phyloP scores from a whole-genome alignment of 2,329 filamentous ascomycete species.

The Alternaria rosae region DNA sequence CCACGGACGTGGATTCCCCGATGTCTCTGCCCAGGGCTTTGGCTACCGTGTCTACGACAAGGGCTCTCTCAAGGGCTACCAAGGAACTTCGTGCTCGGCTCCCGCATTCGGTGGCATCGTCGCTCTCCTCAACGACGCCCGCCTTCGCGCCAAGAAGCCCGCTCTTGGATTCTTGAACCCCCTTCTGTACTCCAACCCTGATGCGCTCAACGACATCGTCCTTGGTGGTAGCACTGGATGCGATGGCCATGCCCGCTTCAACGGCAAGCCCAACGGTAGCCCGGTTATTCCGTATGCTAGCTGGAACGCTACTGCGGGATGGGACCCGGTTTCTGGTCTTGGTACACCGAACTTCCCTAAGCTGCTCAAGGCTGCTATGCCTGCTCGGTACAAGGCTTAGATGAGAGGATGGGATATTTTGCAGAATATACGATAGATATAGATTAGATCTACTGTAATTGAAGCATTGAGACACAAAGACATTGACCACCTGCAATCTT shows the following conservation, averaged over 20 bases:
- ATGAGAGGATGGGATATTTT: not conserved
- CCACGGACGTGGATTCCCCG: conserved; percentile 66
- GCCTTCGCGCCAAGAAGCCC: conserved; percentile 58
- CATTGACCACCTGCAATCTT: not conserved
- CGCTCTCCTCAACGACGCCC: conserved; percentile 67
- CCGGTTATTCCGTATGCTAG: conserved; percentile 40
- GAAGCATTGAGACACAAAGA: not conserved
- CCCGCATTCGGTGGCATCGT: conserved; percentile 67
- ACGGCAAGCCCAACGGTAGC: conserved; percentile 37
- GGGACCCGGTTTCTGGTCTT: conserved; percentile 46
- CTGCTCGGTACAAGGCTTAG: conserved; percentile 31
- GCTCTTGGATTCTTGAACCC: conserved; percentile 67
- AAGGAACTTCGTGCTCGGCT: conserved; percentile 59
- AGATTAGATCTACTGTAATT: not conserved
- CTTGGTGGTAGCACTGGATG: conserved; percentile 49
- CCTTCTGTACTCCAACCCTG: conserved; percentile 60
- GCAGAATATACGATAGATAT: not conserved
- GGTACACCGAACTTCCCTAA: conserved; percentile 43
- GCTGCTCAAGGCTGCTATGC: conserved; percentile 38
- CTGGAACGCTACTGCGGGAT: conserved; percentile 44
- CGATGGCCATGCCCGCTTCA: conserved; percentile 37
- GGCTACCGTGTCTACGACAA: conserved; percentile 48
- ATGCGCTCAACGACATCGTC: conserved; percentile 58
- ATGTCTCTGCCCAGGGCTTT: conserved; percentile 66
- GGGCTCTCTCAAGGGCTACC: conserved; percentile 48